Conservation (phyloP, 2,329 filamentous ascomycete species). For the Fusarium nematophilum region DNA sequence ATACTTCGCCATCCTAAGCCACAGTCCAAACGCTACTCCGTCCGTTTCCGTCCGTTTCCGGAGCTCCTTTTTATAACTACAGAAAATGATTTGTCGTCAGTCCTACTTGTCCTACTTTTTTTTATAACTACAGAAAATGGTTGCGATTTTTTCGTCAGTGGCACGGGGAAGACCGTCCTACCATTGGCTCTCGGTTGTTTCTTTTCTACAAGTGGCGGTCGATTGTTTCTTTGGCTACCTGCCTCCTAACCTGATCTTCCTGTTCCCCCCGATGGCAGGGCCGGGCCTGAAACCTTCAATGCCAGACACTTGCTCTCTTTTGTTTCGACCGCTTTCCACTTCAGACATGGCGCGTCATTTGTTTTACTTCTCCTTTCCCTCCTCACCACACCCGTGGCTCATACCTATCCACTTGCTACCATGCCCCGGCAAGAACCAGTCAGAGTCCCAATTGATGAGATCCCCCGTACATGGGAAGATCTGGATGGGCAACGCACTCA, state of each 20-base stretch:
- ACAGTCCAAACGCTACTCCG: background rate
- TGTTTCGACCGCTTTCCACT: no score
- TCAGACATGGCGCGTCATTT: no score
- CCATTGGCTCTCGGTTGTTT: background rate
- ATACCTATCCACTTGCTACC: no score
- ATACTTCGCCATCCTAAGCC: no score
- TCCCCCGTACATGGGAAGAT: no score
- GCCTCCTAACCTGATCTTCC: background rate
- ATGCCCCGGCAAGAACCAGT: no score
- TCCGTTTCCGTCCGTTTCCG: background rate
- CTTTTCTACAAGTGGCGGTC: background rate
- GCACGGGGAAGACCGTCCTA: background rate
- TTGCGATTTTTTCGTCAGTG: background rate
- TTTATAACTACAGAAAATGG: background rate
- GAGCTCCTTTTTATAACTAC: background rate
- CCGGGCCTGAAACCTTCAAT: background rate
- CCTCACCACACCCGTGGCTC: no score
- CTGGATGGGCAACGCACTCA: no score
- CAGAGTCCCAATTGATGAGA: no score
- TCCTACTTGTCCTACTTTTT: no score
- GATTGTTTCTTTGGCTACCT: background rate
- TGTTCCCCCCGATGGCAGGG: background rate
- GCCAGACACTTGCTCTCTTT: background rate
- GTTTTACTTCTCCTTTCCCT: no score
- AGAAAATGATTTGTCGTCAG: no score